These are phyloP conservation scores for Jatropha multifida DNA, from an alignment of 441 rosid genomes.

Conservation along the genomic window DNA sequence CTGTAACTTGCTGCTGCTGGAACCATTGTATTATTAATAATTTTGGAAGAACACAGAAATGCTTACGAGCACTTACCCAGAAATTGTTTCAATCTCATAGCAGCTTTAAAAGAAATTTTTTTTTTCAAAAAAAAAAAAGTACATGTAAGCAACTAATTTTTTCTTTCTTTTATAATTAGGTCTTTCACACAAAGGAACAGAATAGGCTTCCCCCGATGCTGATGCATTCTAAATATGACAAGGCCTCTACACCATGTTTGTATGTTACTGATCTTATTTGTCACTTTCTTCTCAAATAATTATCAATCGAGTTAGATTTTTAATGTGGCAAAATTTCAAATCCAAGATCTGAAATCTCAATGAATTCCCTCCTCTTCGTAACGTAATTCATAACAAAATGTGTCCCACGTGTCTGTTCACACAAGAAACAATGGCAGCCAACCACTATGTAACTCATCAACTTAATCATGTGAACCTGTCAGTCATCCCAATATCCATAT, in stretches of 20 bases:
- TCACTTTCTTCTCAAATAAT: neutral
- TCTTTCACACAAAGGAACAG: neutral
- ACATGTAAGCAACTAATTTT: neutral
- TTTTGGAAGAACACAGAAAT: neutral
- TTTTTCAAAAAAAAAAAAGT: too few relatives aligned
- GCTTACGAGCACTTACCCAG: neutral
- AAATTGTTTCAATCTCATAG: neutral
- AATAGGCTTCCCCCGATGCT: neutral
- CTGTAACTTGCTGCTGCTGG: neutral
- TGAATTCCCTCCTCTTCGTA: neutral
- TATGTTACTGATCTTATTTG: neutral
- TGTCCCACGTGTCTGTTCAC: neutral
- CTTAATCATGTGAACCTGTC: neutral
- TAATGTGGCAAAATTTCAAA: neutral
- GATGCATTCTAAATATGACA: neutral
- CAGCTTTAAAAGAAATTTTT: too few relatives aligned
- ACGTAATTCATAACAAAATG: neutral
- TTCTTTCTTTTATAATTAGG: neutral
- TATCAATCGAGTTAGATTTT: neutral
- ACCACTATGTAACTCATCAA: neutral
- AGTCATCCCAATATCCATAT: neutral
- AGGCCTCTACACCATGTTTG: neutral
- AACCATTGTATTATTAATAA: too few relatives aligned
- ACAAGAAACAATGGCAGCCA: neutral
- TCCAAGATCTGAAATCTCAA: neutral